Percentiles rank a stretch among this genome's conserved stretches.
phyloP scores from a whole-genome alignment of 768 basidiomycete genomes.

The Exidia glandulosa region DNA sequence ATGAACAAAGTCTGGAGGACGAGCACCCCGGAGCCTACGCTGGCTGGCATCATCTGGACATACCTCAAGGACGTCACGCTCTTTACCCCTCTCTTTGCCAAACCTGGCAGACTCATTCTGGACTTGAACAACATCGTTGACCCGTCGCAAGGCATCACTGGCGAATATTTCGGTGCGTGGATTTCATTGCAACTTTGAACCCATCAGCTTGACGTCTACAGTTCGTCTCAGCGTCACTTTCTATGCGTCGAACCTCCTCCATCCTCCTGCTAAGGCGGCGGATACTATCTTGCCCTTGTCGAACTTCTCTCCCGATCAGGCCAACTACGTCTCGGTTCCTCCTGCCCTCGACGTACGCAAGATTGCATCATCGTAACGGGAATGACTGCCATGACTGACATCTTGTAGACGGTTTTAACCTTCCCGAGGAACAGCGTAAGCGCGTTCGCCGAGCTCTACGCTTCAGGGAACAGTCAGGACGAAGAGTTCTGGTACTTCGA shows the following conservation, averaged over 20 bases:
- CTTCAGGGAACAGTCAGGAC: constrained; percentile 7
- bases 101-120: constrained; percentile 1
- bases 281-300: constrained; percentile 6
- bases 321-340: background rate
- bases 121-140: constrained; percentile 5
- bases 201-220: background rate
- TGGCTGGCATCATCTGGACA: constrained; percentile 5
- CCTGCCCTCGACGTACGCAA: constrained; percentile 2
- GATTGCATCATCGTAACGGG: background rate
- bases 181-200: background rate
- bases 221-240: constrained; percentile 1
- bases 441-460: constrained; percentile 8
- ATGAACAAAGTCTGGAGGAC: constrained; percentile 6
- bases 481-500: constrained; percentile 4
- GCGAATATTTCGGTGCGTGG: constrained; percentile 4
- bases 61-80: constrained; percentile 3
- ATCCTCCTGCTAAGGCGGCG: background rate
- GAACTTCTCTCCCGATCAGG: background rate
- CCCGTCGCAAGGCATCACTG: constrained; percentile 1
- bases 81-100: constrained; percentile 4
- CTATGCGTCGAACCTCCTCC: background rate
- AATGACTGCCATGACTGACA: background rate
- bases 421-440: constrained; percentile 4
- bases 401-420: background rate
- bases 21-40: constrained; percentile 6